phyloP scores from a whole-genome alignment of 345 rosid species.

The Reutealis trisperma region DNA sequence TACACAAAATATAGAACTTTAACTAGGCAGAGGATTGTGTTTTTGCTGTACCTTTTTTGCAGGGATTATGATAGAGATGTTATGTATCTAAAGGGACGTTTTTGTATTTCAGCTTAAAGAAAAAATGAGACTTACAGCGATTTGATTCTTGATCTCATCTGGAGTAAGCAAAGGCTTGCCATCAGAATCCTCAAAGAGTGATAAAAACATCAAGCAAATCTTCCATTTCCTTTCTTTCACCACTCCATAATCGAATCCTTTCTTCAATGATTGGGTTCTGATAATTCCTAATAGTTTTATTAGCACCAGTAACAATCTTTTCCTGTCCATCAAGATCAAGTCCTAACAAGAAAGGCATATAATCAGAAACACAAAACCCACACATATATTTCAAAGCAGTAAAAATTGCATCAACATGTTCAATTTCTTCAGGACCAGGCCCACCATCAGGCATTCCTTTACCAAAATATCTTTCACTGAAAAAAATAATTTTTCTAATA shows the following conservation, averaged over 20 bases:
- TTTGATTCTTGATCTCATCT: slow-evolving; percentile 9
- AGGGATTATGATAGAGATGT: no score
- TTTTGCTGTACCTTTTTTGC: no score
- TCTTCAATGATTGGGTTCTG: slow-evolving; percentile 51
- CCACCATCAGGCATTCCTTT: slow-evolving; percentile 39
- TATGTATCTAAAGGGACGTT: no score
- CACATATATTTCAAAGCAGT: slow-evolving; percentile 31
- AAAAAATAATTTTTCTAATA: slow-evolving; percentile 40
- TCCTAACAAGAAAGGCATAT: slow-evolving; percentile 40
- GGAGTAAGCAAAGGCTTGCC: not conserved
- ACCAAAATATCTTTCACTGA: slow-evolving; percentile 43
- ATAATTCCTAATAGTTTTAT: slow-evolving; percentile 32
- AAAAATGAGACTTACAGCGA: not conserved
- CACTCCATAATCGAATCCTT: slow-evolving; percentile 37
- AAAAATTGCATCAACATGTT: slow-evolving; percentile 49
- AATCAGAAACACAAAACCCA: slow-evolving; percentile 54
- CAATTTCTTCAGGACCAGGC: slow-evolving; percentile 47
- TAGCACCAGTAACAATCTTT: slow-evolving; percentile 30
- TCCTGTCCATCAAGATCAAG: slow-evolving; percentile 61
- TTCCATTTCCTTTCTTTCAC: slow-evolving; percentile 25
- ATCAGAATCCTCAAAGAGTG: not conserved
- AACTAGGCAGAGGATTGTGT: no score
- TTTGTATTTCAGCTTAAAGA: no score
- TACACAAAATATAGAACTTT: no score
- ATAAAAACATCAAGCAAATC: slow-evolving; percentile 56